Evolutionary conservation across 2,329 filamentous ascomycete genomes (phyloP).

Genomic region (Drechslerella coelobrocha): DNA sequence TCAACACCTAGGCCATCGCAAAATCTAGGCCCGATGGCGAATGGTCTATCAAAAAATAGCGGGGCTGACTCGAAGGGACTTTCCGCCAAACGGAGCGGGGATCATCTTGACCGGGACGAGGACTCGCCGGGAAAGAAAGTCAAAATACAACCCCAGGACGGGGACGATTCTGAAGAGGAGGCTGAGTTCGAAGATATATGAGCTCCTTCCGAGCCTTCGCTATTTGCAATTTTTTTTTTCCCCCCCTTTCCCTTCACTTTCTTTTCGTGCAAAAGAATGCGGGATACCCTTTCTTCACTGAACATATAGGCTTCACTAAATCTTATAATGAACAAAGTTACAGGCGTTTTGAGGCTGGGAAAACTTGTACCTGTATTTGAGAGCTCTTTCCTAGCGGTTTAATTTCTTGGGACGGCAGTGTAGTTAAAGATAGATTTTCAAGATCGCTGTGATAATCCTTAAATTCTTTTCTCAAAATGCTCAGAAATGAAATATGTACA

Average conservation of each 20-base stretch:
- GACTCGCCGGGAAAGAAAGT: slow-evolving; percentile 60
- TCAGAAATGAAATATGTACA: slow-evolving; percentile 35
- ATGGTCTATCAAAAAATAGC: slow-evolving; percentile 27
- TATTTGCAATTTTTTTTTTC: background rate
- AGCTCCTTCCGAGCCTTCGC: background rate
- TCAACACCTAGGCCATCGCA: slow-evolving; percentile 41
- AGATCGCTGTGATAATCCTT: background rate
- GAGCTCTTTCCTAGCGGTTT: slow-evolving; percentile 4
- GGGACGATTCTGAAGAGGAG: slow-evolving; percentile 55
- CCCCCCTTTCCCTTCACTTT: background rate
- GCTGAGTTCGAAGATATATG: slow-evolving; percentile 55
- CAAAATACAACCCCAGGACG: slow-evolving; percentile 57
- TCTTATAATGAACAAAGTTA: slow-evolving; percentile 1
- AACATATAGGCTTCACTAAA: slow-evolving; percentile 2
- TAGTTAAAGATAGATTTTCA: background rate
- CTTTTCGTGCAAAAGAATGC: no score
- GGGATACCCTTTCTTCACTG: slow-evolving; percentile 8
- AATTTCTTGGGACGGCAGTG: background rate
- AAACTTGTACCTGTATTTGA: background rate
- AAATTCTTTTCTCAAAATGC: background rate
- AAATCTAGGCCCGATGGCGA: slow-evolving; percentile 22
- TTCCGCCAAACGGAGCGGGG: slow-evolving; percentile 39
- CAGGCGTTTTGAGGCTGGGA: background rate
- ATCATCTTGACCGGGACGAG: slow-evolving; percentile 53
- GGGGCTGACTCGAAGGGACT: slow-evolving; percentile 10